Base-by-base conservation (phyloP, 768 basidiomycete species). In the Leucocoprinus leucothites region DNA sequence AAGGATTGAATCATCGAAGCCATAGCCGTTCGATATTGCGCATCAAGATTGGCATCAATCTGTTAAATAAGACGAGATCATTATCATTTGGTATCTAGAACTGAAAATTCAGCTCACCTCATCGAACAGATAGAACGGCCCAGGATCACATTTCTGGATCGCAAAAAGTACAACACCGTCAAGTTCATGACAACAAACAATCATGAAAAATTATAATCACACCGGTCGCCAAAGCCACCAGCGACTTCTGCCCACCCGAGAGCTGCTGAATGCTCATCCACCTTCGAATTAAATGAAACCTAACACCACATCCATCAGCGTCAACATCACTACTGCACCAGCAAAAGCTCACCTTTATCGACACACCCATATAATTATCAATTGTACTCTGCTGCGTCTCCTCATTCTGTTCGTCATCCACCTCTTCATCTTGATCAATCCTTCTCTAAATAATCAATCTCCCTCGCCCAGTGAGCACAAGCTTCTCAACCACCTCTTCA, bases 241-340 rank as follows among this genome's bases (percentile, higher is more conserved):
- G 76, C 0, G 94, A 95, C 68, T 98, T 98, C 62, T 99, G 97
- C 4, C 97, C 97, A 52, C 97, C 97, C 4, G 94, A 97, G 3
- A 99, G 71, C 67, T 99, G 97, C 65, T 97, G 94, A 60, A 99
- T 98, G 54, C 93, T 99, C 97, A 66, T 98, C 95, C 3, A 89
- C 88, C 71, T 98, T 98, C 1, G 95, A 98, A 72, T 99, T 98
- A 81, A 99, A 99, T 1, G 96, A 98, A 6, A 98, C 95, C 91
- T 93, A 8, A n/a, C 16, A 38, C 16, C 28, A 26, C 35, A 8
- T 11, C 58, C n/a, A 11, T 61, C 9, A 58, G 57, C 47, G 21
- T n/a, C 2, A 13, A 36, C 13, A 9, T n/a, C 31, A 36, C 34
- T 16, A 13, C n/a, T 7, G 8, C 38, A 14, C 11, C 14, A 41